Conservation (phyloP, 2,329 filamentous ascomycete species). For the Pseudocercospora pini-densiflorae region DNA sequence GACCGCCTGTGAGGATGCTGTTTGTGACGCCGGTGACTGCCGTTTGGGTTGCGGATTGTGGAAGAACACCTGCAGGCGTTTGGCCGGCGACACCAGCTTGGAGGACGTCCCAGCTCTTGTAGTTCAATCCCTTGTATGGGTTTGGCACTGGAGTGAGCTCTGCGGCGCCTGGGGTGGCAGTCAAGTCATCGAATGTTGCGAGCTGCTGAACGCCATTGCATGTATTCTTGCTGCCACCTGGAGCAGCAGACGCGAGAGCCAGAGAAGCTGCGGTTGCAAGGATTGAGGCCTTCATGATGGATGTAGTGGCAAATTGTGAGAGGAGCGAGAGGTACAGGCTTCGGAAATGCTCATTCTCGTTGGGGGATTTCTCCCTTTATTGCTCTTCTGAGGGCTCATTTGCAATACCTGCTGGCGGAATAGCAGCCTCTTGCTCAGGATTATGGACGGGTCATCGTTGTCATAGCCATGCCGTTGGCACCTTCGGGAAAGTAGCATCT, state of each 20-base stretch:
- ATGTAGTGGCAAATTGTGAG: not conserved
- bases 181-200: slow-evolving; percentile 12
- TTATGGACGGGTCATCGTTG: not conserved
- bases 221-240: not conserved
- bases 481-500: not conserved
- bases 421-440: not conserved
- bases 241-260: not conserved
- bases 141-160: slow-evolving; percentile 4
- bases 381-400: not conserved
- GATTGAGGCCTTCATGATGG: not conserved
- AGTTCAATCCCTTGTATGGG: slow-evolving; percentile 15
- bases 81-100: not conserved
- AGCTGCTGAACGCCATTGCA: not conserved
- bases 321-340: not conserved
- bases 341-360: not conserved
- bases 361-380: not conserved
- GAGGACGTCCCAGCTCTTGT: slow-evolving; percentile 1
- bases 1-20: not conserved
- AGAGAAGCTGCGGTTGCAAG: not conserved
- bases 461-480: not conserved
- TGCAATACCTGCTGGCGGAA: not conserved
- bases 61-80: not conserved
- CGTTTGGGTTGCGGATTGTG: slow-evolving; percentile 6
- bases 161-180: not conserved
- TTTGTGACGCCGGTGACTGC: slow-evolving; percentile 9